Evolutionary conservation across 495 filamentous ascomycete genomes (phyloP), one percentile per base, ranked within the genome.

Genomic region (Platismatia glauca): DNA sequence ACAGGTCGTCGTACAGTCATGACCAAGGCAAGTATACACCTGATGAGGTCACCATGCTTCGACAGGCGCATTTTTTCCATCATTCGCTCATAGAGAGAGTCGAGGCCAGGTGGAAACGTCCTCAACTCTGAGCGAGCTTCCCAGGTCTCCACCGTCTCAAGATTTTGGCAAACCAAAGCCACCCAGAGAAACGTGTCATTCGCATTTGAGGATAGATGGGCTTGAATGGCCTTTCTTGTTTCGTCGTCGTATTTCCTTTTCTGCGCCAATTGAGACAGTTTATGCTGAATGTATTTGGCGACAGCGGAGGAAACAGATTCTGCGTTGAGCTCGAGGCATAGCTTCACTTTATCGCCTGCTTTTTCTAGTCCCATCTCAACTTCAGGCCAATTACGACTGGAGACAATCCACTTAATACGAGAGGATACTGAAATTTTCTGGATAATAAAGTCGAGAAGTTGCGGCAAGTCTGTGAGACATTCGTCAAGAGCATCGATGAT

Each of bases 381-480:
- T 12, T 64, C 43, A 4, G 60, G 70, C 58, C 66, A 57, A 63
- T 78, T 77, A 29, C 75, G 73, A 55, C 76, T 76, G 15, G 74
- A 77, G 9, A 77, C 55, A 38, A 81, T 62, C 75, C 70, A 77
- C 61, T 76, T 78, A 59, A 76, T 65, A 35, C 46, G 63, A 24
- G 62, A 55, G 43, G 59, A 67, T 48, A 56, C 27, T 8, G 64
- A 66, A 35, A 66, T 66, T 11, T 55, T 67, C 20, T 59, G 31
- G 37, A 61, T 48, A 41, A 68, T 38, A 20, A 68, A 35, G 33
- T 68, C 53, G 27, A 56, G 34, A 57, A 78, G 69, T 11, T 70
- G 37, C 7, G 48, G 22, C 55, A 69, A 61, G 37, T 67, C 72
- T 11, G 39, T 57, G 9, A 61, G 27, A 52, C 67, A 69, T 62